These are phyloP conservation scores for Auxenochlorella pyrenoidosa DNA, from an alignment of 139 green algal genomes.

Conservation along the genomic window DNA sequence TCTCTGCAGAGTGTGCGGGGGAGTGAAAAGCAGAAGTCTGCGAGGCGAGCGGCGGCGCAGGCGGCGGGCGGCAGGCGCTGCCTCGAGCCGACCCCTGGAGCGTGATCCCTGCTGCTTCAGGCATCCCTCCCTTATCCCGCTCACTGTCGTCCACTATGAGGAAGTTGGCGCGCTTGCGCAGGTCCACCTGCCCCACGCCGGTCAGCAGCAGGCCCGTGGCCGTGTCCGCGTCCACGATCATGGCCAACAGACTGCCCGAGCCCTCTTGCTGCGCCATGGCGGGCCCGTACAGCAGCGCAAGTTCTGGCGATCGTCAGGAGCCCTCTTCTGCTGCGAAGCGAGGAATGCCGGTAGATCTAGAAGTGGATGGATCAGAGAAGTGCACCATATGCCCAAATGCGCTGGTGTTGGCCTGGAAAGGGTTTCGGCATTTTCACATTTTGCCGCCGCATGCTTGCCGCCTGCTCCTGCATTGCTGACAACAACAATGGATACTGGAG, in stretches of 20 bases:
- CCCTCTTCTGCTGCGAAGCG: neutral
- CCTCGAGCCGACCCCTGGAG: neutral
- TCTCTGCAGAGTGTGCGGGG: slow-evolving; percentile 64
- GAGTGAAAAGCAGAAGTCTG: neutral
- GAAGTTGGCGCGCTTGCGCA: slow-evolving; percentile 92
- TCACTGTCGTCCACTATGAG: slow-evolving; percentile 94
- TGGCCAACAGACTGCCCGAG: slow-evolving; percentile 51
- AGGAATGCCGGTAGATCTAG: neutral
- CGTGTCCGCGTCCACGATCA: slow-evolving; percentile 90
- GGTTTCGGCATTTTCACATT: neutral
- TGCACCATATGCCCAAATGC: neutral
- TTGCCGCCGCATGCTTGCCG: neutral
- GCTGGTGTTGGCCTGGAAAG: neutral
- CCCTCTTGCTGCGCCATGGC: slow-evolving; percentile 4
- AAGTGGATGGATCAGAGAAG: neutral
- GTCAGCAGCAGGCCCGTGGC: slow-evolving; percentile 98
- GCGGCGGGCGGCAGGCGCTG: neutral
- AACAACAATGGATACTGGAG: neutral
- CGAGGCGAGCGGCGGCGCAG: neutral
- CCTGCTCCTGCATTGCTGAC: neutral
- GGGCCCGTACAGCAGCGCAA: neutral
- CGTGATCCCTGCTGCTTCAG: neutral
- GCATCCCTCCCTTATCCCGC: slow-evolving; percentile 4
- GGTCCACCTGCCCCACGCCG: slow-evolving; percentile 94
- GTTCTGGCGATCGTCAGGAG: neutral